Evolutionary conservation across 345 rosid genomes (phyloP).

Genomic region (Euclidium syriacum): DNA sequence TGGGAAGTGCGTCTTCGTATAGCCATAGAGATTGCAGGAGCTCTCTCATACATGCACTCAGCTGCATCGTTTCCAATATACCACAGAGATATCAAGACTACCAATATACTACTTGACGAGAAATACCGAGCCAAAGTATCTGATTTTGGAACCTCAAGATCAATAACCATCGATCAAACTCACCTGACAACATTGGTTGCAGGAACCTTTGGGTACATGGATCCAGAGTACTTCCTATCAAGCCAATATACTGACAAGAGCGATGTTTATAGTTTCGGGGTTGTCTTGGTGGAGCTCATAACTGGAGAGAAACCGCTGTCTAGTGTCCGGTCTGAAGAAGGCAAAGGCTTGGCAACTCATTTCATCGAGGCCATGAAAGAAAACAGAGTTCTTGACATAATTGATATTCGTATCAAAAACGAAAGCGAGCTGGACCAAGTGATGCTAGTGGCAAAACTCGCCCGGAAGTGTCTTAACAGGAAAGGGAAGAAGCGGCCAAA

Average conservation of each 20-base stretch:
- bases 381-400: constrained; percentile 10
- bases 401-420: constrained; percentile 19
- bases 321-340: constrained; percentile 22
- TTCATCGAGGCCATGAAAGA: constrained; percentile 29
- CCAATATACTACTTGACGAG: constrained; percentile 17
- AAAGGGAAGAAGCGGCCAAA: constrained; percentile 34
- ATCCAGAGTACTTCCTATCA: constrained; percentile 35
- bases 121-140: constrained; percentile 15
- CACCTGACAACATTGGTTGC: constrained; percentile 27
- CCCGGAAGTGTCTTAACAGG: constrained; percentile 24
- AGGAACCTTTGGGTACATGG: constrained; percentile 39
- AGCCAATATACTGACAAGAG: constrained; percentile 35
- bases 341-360: constrained; percentile 26
- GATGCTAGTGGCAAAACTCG: constrained; percentile 29
- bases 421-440: constrained; percentile 1
- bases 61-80: constrained; percentile 21
- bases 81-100: constrained; percentile 26
- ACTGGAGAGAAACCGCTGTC: constrained; percentile 32
- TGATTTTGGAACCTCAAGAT: constrained; percentile 30
- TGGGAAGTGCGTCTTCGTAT: constrained; percentile 28
- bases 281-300: constrained; percentile 40
- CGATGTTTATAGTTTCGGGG: constrained; percentile 48
- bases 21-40: constrained; percentile 3
- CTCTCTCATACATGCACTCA: constrained; percentile 20
- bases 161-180: constrained; percentile 16